Base-by-base conservation (phyloP, 306 rosid species). In the Aeschynomene evenia region DNA sequence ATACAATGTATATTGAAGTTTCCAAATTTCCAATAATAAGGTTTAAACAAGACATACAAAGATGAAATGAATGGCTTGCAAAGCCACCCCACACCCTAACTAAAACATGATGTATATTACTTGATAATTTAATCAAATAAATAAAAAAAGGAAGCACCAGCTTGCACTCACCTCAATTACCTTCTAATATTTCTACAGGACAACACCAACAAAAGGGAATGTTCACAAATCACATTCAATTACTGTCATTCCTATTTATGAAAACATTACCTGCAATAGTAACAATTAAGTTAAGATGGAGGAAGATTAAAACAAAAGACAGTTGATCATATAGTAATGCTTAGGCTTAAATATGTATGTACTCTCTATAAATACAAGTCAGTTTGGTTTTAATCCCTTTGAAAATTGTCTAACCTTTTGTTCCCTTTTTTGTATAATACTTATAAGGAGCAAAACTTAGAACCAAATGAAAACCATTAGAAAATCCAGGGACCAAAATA, bases 241-340 rank as follows among this genome's bases (percentile, higher is more conserved):
- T 51, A 19, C 77, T 42, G 55, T 34, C 53, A 37, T 21, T 65
- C 79, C 66, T 67, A 56, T 65, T 57, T 62, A 65, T 13, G 55
- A 66, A 53, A 20, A 16, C 15, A 79, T 79, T 63, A 89, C 90
- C 96, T 89, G 92, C 54, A 22, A 63, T 23, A 20, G 58, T 5
- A 53, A 48, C 6, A 72, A 40, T 12, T n/a, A 71, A 49, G 53
- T 50, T 42, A 80, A 9, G 79, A 49, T n/a, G 26, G 23, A 11
- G 9, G 12, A 5, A 10, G 24, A 59, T 7, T 56, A 42, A 23
- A 63, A 18, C 15, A 21, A 15, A 21, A 9, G 3, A 12, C 29
- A 66, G 4, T 37, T 54, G 53, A 63, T 56, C 48, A 40, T 37
- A 34, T 22, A 55, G 54, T 45, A 42, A 64, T 8, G 34, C 21